Percentiles rank a stretch among this genome's conserved stretches.
These are phyloP conservation scores for Pythium scleroteichum DNA, from an alignment of 352 stramenopile species.

Conservation along the genomic window DNA sequence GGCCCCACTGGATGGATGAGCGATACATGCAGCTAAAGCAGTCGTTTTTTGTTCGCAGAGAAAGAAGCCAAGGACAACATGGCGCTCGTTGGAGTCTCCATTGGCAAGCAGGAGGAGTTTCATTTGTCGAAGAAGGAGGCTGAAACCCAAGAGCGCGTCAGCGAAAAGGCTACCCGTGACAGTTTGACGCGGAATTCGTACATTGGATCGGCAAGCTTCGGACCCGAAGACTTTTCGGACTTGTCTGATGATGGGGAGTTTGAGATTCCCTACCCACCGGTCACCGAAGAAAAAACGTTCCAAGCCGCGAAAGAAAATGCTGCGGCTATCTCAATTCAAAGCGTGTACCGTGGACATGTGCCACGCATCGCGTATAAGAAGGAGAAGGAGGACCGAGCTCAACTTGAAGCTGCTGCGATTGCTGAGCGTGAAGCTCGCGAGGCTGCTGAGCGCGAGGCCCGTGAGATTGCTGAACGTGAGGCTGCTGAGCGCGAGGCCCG, in stretches of 20 bases:
- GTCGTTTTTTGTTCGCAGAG: background rate
- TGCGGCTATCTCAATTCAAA: background rate
- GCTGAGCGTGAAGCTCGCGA: slow-evolving; percentile 3
- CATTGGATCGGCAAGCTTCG: slow-evolving; percentile 16
- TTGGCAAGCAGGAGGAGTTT: slow-evolving; percentile 27
- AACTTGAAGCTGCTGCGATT: background rate
- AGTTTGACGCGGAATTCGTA: slow-evolving; percentile 26
- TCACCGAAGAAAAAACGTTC: slow-evolving; percentile 37
- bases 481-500: slow-evolving; percentile 6
- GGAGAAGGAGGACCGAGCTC: background rate
- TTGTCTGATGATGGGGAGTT: slow-evolving; percentile 15
- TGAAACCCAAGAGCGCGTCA: slow-evolving; percentile 22
- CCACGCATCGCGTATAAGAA: background rate
- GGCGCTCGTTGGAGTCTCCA: slow-evolving; percentile 18
- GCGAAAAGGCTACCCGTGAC: slow-evolving; percentile 24
- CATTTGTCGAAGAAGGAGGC: slow-evolving; percentile 19
- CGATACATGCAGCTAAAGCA: no score
- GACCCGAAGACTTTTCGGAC: slow-evolving; percentile 23
- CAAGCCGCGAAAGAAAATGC: background rate
- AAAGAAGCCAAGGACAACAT: slow-evolving; percentile 31
- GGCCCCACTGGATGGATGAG: background rate
- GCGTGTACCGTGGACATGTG: background rate
- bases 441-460: background rate
- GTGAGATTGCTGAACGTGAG: slow-evolving; percentile 6
- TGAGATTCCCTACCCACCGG: slow-evolving; percentile 7